Percentiles rank a stretch among this genome's conserved stretches.
Conservation (phyloP, 2,329 filamentous ascomycete genomes). For the Fusarium foetens region DNA sequence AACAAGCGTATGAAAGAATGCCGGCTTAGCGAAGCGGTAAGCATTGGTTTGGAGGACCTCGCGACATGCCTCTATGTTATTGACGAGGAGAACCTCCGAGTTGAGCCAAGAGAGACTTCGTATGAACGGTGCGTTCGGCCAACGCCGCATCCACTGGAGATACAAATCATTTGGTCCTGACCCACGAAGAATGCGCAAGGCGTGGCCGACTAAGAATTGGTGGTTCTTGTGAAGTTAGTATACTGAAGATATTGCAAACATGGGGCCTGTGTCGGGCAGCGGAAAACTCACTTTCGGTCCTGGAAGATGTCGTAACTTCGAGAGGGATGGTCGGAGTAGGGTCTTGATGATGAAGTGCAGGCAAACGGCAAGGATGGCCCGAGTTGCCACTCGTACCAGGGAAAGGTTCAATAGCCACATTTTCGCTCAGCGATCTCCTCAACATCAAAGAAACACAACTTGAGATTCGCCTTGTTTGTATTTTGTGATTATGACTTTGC, state of each 20-base stretch:
- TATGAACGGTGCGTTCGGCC: slow-evolving; percentile 22
- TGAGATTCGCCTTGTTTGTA: fast-evolving
- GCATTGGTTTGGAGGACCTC: slow-evolving; percentile 26
- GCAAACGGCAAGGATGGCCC: not conserved
- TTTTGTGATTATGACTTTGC: not conserved
- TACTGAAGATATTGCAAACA: fast-evolving
- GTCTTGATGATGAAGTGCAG: not conserved
- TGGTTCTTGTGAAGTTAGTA: not conserved
- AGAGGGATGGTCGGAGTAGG: not conserved
- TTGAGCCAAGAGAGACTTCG: slow-evolving; percentile 23
- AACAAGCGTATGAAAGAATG: slow-evolving; percentile 24
- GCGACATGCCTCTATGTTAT: slow-evolving; percentile 17
- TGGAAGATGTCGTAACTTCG: not conserved
- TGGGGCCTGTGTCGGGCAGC: fast-evolving
- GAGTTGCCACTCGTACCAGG: fast-evolving
- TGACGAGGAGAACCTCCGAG: slow-evolving; percentile 16
- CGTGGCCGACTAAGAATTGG: slow-evolving; percentile 8
- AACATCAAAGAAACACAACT: fast-evolving
- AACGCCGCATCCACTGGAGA: slow-evolving; percentile 22
- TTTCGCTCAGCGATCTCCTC: fast-evolving
- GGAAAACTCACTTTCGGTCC: not conserved
- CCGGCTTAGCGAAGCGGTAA: slow-evolving; percentile 17
- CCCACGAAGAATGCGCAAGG: not conserved
- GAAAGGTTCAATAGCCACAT: not conserved
- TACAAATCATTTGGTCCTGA: slow-evolving; percentile 19